Evolutionary conservation across 352 stramenopile genomes (phyloP), one percentile per base, ranked within the genome.

Genomic region (Elongisporangium senticosum): DNA sequence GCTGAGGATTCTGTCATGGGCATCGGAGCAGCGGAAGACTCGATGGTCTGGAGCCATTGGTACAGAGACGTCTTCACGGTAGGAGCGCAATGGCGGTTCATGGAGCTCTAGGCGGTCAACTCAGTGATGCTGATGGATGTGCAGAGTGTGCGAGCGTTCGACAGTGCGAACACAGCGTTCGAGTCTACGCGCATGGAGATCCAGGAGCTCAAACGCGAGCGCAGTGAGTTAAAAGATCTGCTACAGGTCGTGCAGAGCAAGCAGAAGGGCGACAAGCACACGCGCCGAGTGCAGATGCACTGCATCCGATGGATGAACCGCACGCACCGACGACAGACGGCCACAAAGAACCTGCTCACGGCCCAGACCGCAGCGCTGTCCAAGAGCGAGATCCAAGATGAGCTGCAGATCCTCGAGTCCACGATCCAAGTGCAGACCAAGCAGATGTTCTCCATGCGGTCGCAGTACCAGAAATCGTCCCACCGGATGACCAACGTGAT

Each of bases 231-330:
- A 14, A 74, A 72, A 49, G 72, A 83, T 48, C 62, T 81, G 15
- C 63, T 87, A 28, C 74, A 88, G 59, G 59, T 58, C 23, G 62
- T 64, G 17, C 85, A 85, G 51, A 65, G 55, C 39, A 73, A 69
- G 11, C 59, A 63, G 24, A 64, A 87, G 37, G 71, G 56, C n/a
- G 72, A 87, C 28, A 90, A 87, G 55, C 51, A 72, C 8, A 62
- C 68, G 49, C 74, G 80, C 3, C 65, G 72, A 40, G 58, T 79
- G 53, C 76, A 87, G 49, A 86, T 90, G 80, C 81, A 83, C 57
- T 88, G 80, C 43, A 64, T 88, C 14, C 69, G 68, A 3, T 88
- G 74, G 74, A 79, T 90, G 63, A 90, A 90, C 51, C 72, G 80
- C 23, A 82, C 80, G 21, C 69, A 71, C 2, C 66, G 80, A 43